Base-by-base conservation (phyloP, 495 filamentous ascomycete species). In the Hypoxylon fuscum region DNA sequence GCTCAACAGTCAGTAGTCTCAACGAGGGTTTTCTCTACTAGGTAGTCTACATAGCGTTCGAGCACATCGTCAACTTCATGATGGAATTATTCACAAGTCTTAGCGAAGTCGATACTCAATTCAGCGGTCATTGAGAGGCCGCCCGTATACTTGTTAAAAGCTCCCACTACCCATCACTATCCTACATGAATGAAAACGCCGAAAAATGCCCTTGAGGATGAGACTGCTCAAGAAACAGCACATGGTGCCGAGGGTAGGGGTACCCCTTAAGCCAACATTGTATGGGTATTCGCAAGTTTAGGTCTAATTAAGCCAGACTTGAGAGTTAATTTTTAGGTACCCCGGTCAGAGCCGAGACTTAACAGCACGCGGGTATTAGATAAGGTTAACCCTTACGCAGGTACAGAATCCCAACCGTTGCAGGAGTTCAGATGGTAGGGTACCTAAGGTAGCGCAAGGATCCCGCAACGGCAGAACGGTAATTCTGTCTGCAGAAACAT, bases 351-450 rank as follows among this genome's bases (percentile, higher is more conserved):
- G 45, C 44, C 45, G 18, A 55, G 51, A 51, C 34, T 49, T 23
- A 42, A 35, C 14, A 35, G 17, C n/a, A n/a, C n/a, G n/a, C 34
- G 43, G 41, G 46, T 49, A 49, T 37, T 27, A 42, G 41, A 55
- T 65, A 59, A 60, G 51, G 62, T 60, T 59, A 22, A 37, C 34
- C 50, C 45, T 50, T 64, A 59, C 54, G 51, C 55, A 66, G 62
- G 56, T 55, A 66, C 62, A 52, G 44, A 60, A 60, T 55, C 51
- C 59, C 40, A 60, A 34, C 38, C 44, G 45, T 44, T 21, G 25
- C 20, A 40, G 45, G 48, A 56, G 56, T 66, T 60, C 56, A 55
- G 55, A 60, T 66, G 56, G 31, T 38, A 14, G n/a, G n/a, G n/a
- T n/a, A n/a, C n/a, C n/a, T n/a, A n/a, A n/a, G 8, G 34, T 37